Conservation (phyloP, 148 eudicot genomes). For the Arbutus unedo region DNA sequence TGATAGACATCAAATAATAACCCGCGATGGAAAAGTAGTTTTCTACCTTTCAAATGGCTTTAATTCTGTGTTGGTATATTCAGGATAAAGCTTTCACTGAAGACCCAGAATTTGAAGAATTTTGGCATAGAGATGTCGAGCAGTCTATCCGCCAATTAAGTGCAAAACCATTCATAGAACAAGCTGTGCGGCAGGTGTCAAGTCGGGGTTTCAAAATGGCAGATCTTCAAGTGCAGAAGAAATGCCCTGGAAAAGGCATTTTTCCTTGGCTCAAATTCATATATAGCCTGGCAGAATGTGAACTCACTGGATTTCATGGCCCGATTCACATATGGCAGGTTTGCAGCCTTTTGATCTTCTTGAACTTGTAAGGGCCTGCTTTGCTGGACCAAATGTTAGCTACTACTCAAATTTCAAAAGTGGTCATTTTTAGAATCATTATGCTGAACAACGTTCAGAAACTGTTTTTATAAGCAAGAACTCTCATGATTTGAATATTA, state of each 20-base stretch:
- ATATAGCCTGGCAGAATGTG: slow-evolving; percentile 64
- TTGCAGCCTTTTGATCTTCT: slow-evolving; percentile 5
- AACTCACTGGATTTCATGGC: slow-evolving; percentile 65
- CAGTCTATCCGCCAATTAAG: no score
- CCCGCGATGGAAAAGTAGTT: neutral
- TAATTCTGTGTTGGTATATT: no score
- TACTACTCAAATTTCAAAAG: neutral
- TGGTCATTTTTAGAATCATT: neutral
- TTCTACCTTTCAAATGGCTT: neutral
- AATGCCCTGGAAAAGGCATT: slow-evolving; percentile 67
- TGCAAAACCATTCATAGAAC: neutral
- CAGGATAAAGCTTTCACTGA: no score
- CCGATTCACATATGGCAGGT: slow-evolving; percentile 98
- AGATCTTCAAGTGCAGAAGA: slow-evolving; percentile 15
- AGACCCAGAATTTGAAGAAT: neutral
- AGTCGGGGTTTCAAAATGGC: slow-evolving; percentile 9
- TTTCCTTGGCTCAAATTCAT: slow-evolving; percentile 71
- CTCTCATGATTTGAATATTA: neutral
- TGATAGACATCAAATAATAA: neutral
- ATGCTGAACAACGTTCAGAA: neutral
- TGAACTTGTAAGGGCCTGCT: neutral
- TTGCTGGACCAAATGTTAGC: neutral
- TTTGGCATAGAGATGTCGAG: slow-evolving; percentile 10
- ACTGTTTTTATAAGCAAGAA: neutral
- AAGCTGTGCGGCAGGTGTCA: no score